Percentiles rank a stretch among this genome's conserved stretches.
phyloP scores from a whole-genome alignment of 2,329 filamentous ascomycete genomes.

The Mariannaea elegans region DNA sequence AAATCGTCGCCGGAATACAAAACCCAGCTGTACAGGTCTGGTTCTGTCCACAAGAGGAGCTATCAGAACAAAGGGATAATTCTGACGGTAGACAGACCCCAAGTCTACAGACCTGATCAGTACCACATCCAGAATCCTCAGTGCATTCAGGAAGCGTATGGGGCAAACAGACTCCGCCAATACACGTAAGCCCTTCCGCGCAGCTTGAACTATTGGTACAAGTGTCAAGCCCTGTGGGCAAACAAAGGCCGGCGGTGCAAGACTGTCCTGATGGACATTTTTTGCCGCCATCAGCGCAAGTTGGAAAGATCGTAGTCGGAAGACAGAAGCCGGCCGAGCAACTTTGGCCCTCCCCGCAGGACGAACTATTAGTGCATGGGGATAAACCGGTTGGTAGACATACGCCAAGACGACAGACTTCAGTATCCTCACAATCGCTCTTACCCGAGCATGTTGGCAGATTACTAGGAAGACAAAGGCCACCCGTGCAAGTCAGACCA shows the following conservation, averaged over 20 bases:
- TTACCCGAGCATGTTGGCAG: not conserved
- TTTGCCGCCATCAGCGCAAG: not conserved
- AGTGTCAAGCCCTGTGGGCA: not conserved
- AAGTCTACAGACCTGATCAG: conserved; percentile 1
- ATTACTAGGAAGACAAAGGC: not conserved
- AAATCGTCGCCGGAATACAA: not conserved
- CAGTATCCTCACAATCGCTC: not conserved
- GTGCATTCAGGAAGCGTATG: not conserved
- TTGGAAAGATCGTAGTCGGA: not conserved
- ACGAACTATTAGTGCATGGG: not conserved
- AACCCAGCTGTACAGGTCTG: conserved; percentile 1
- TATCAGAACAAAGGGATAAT: not conserved
- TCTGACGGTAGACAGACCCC: conserved; percentile 5
- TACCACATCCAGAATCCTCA: not conserved
- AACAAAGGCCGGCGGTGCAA: conserved; percentile 3
- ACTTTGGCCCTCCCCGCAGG: not conserved
- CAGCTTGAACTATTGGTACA: not conserved
- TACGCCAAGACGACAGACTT: conserved; percentile 1
- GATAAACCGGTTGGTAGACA: not conserved
- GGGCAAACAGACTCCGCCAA: conserved; percentile 6
- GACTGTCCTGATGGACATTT: not conserved
- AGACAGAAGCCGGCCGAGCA: conserved; percentile 8
- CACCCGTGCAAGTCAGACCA: conserved; percentile 1
- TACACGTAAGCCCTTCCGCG: not conserved
- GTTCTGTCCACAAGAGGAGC: not conserved